Evolutionary conservation across 2,329 filamentous ascomycete genomes (phyloP).

Genomic region (Rasamsonia emersonii): DNA sequence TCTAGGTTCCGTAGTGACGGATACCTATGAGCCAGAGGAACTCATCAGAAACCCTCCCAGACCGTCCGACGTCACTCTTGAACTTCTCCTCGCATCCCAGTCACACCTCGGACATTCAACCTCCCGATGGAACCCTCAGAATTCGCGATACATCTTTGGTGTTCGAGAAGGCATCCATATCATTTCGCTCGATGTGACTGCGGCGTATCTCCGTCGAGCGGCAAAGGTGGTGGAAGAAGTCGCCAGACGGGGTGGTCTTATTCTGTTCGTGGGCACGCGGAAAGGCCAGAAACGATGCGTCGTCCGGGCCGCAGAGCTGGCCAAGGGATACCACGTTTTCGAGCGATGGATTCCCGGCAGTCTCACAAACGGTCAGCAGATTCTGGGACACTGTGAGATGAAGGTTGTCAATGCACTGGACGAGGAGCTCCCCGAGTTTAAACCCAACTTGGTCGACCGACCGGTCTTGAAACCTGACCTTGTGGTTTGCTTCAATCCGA

Average conservation of each 20-base stretch:
- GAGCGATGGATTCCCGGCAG: constrained; percentile 85
- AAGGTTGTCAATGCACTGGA: constrained; percentile 75
- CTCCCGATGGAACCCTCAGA: constrained; percentile 87
- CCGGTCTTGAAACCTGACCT: constrained; percentile 74
- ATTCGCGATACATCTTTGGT: constrained; percentile 89
- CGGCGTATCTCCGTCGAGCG: constrained; percentile 81
- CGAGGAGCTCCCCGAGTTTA: constrained; percentile 53
- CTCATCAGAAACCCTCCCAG: constrained; percentile 60
- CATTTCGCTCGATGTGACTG: constrained; percentile 82
- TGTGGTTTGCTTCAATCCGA: constrained; percentile 83
- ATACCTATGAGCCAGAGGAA: constrained; percentile 24
- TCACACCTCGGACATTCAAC: constrained; percentile 85
- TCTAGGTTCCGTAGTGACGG: constrained; percentile 21
- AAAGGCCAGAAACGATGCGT: constrained; percentile 72
- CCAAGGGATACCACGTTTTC: constrained; percentile 78
- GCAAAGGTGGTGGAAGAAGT: constrained; percentile 89
- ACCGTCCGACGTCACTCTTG: constrained; percentile 75
- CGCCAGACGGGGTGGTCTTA: constrained; percentile 68
- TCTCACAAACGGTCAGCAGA: constrained; percentile 88
- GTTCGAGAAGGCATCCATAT: constrained; percentile 83
- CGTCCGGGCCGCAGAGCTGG: constrained; percentile 68
- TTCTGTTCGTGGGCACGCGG: constrained; percentile 85
- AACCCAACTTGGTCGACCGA: constrained; percentile 54
- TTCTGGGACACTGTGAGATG: constrained; percentile 60
- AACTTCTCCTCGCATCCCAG: constrained; percentile 81